Conservation (phyloP, 441 rosid genomes). For the Raphanus hybrid region DNA sequence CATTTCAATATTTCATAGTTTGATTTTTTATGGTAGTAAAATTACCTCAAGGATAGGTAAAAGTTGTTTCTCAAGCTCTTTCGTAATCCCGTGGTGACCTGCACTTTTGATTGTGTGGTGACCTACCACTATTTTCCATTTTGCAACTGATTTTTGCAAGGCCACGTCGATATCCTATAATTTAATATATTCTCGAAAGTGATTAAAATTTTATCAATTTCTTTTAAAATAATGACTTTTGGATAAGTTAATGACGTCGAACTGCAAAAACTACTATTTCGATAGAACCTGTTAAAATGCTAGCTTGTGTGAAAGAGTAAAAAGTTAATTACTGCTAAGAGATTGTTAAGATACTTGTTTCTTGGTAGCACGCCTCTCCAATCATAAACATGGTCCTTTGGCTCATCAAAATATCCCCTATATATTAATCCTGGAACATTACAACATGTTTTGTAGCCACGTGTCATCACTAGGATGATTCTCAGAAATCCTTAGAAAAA, state of each 20-base stretch:
- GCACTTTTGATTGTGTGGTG: conserved; percentile 85
- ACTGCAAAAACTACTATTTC: not conserved
- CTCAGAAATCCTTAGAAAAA: no score
- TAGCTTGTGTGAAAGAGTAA: conserved; percentile 6
- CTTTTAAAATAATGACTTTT: not conserved
- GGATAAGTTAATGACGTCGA: not conserved
- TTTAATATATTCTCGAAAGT: not conserved
- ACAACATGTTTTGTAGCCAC: no score
- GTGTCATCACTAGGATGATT: no score
- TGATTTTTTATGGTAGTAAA: not conserved
- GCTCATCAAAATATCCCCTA: conserved; percentile 64
- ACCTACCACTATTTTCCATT: conserved; percentile 89
- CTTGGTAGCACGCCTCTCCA: conserved; percentile 77
- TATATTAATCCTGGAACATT: no score
- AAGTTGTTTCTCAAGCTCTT: conserved; percentile 58
- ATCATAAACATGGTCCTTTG: conserved; percentile 60
- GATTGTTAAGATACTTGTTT: conserved; percentile 50
- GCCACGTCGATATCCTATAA: conserved; percentile 39
- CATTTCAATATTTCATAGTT: not conserved
- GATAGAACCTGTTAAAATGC: not conserved
- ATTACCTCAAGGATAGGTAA: conserved; percentile 79
- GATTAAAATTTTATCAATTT: not conserved
- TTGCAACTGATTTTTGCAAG: conserved; percentile 56
- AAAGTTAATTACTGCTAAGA: conserved; percentile 48
- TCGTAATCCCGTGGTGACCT: conserved; percentile 69